A percentile compares a stretch with the other conserved stretches of the same genome.
Evolutionary conservation across 75 land plant genomes (phyloP).

Genomic region (Sequoia sempervirens): DNA sequence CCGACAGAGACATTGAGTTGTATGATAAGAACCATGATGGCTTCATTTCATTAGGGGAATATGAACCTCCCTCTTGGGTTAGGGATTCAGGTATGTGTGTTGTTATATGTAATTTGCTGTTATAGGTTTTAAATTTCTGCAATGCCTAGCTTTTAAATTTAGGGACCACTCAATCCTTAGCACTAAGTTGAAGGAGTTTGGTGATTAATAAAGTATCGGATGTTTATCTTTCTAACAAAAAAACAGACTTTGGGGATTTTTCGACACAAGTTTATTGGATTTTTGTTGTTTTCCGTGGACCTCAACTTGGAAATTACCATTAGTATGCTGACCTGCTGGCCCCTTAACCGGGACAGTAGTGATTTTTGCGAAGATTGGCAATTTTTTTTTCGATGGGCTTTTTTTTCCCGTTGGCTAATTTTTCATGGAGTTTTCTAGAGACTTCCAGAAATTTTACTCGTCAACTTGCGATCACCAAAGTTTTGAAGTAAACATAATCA

Average conservation of each 20-base stretch:
- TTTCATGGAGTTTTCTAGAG: neutral
- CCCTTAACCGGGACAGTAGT: neutral
- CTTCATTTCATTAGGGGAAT: conserved; percentile 62
- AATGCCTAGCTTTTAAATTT: too few species aligned
- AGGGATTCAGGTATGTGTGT: conserved; percentile 20
- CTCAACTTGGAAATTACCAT: neutral
- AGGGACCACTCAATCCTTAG: too few species aligned
- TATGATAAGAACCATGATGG: conserved; percentile 86
- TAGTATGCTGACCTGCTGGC: neutral
- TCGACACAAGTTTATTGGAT: neutral
- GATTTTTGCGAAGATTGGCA: neutral
- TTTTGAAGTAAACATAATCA: too few species aligned
- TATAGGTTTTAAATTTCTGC: too few species aligned
- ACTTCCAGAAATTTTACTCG: too few species aligned
- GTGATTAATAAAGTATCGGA: too few species aligned
- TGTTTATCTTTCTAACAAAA: too few species aligned
- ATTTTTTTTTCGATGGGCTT: neutral
- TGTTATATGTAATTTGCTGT: neutral
- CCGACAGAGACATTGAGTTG: conserved; percentile 70
- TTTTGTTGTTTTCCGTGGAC: neutral
- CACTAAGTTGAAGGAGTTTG: too few species aligned
- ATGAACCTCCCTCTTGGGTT: conserved; percentile 64
- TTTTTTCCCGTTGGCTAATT: neutral
- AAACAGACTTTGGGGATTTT: too few species aligned
- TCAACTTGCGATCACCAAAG: too few species aligned